Conservation (phyloP, 768 basidiomycete species). For the Phylloporus arenicola region DNA sequence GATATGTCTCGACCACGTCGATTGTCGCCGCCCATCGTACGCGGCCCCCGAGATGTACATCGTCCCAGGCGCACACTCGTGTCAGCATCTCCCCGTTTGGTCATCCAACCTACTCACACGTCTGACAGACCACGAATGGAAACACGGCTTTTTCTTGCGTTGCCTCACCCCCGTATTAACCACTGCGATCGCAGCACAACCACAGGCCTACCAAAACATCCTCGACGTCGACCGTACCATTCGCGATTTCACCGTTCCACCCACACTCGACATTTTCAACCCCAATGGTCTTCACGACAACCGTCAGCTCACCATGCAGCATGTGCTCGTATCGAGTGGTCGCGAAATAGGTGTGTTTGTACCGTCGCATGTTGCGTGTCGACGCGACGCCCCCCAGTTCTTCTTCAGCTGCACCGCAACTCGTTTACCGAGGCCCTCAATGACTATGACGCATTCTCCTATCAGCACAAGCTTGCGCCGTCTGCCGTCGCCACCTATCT, state of each 20-base stretch:
- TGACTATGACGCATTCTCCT: conserved; percentile 45
- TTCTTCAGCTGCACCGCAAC: conserved; percentile 62
- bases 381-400: conserved; percentile 35
- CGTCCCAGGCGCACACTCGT: conserved; percentile 25
- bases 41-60: conserved; percentile 26
- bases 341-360: conserved; percentile 52
- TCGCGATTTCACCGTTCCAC: conserved; percentile 52
- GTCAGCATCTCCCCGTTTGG: conserved; percentile 18
- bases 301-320: conserved; percentile 59
- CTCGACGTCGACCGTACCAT: conserved; percentile 49
- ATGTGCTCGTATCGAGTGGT: conserved; percentile 53
- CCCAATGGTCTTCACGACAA: conserved; percentile 34
- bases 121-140: conserved; percentile 62
- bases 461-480: conserved; percentile 58
- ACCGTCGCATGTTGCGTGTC: conserved; percentile 11
- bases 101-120: conserved; percentile 10
- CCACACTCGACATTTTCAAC: conserved; percentile 42
- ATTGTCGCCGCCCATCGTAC: conserved; percentile 44
- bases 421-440: conserved; percentile 66
- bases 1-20: conserved; percentile 58
- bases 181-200: conserved; percentile 47
- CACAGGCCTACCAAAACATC: conserved; percentile 48
- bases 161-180: conserved; percentile 62
- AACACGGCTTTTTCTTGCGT: conserved; percentile 56
- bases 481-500: conserved; percentile 68